Conservation (phyloP, 371 early-diverging fungal genomes). For the Syncephalastrum sp. region DNA sequence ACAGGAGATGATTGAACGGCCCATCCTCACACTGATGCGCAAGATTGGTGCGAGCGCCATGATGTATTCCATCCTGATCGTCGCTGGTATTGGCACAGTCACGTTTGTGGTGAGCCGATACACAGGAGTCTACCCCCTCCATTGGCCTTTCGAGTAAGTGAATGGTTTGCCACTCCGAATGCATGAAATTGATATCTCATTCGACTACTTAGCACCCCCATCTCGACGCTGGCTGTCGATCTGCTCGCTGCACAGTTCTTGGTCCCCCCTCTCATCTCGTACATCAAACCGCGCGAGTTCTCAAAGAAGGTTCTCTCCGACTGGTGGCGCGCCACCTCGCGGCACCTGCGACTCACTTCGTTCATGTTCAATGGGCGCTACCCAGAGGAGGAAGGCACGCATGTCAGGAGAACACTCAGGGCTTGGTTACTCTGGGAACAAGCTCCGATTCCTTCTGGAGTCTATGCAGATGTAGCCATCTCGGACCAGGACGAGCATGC, state of each 20-base stretch:
- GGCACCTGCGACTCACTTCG: constrained; percentile 71
- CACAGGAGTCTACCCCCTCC: constrained; percentile 50
- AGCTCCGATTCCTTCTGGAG: constrained; percentile 21
- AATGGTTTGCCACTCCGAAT: constrained; percentile 1
- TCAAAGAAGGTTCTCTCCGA: constrained; percentile 48
- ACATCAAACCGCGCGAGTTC: constrained; percentile 54
- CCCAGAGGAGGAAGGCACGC: constrained; percentile 67
- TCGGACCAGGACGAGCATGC: constrained; percentile 26
- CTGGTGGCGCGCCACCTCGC: constrained; percentile 73
- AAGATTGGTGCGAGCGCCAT: constrained; percentile 78
- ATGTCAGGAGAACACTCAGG: constrained; percentile 44
- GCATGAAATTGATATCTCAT: not conserved
- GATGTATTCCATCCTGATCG: constrained; percentile 77
- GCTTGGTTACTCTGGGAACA: constrained; percentile 43
- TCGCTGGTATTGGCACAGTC: constrained; percentile 67
- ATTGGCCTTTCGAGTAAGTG: constrained; percentile 50
- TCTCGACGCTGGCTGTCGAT: constrained; percentile 61
- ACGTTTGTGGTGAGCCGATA: constrained; percentile 39
- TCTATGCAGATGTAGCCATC: constrained; percentile 33
- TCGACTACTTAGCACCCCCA: constrained; percentile 14
- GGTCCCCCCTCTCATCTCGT: constrained; percentile 65
- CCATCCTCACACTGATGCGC: constrained; percentile 67
- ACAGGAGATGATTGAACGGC: constrained; percentile 84
- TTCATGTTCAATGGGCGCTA: constrained; percentile 79
- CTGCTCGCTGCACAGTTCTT: constrained; percentile 73